Evolutionary conservation across 306 rosid species (phyloP), one percentile per base, ranked within the genome.

Genomic region (Quercus mongolica): DNA sequence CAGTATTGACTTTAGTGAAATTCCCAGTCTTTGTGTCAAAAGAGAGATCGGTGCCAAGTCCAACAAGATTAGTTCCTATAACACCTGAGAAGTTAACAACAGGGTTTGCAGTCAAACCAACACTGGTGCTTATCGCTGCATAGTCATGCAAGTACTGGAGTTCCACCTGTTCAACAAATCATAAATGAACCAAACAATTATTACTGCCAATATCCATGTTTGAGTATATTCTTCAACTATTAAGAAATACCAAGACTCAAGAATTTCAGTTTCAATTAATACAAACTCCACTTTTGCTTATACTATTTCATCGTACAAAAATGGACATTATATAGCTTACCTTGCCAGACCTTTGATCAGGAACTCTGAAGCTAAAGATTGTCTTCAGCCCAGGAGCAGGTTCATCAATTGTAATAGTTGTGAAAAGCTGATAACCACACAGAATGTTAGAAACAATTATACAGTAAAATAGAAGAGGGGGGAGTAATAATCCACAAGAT

Each of bases 271-370:
- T 18, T 18, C 25, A 8, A 13, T 67, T 67, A 31, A 67, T 33
- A 18, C n/a, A 26, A 21, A 30, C 28, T 63, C 38, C 69, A 2
- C 1, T 63, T 63, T 41, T 14, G 1, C 4, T 4, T 11, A 69
- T 38, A 6, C 21, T 19, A 17, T 21, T 17, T 57, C 14, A 23
- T 18, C 20, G 11, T 20, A 65, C 14, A 54, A 31, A 73, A 65
- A 49, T 15, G 4, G 15, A 18, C 3, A 25, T 52, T 41, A 74
- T 13, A 65, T 65, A 21, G 57, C 91, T 84, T 73, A 94, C 98
- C 98, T 92, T 94, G 76, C 97, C 94, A 81, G 98, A 92, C 84
- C 89, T 92, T 82, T 92, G 98, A 76, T 94, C 98, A 64, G 97
- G 98, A 83, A 90, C 85, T 74, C 80, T 89, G 90, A 90, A 83